Evolutionary conservation across 2,329 filamentous ascomycete species (phyloP), one percentile per base, ranked within the genome.

Genomic region (Botryotinia convoluta): DNA sequence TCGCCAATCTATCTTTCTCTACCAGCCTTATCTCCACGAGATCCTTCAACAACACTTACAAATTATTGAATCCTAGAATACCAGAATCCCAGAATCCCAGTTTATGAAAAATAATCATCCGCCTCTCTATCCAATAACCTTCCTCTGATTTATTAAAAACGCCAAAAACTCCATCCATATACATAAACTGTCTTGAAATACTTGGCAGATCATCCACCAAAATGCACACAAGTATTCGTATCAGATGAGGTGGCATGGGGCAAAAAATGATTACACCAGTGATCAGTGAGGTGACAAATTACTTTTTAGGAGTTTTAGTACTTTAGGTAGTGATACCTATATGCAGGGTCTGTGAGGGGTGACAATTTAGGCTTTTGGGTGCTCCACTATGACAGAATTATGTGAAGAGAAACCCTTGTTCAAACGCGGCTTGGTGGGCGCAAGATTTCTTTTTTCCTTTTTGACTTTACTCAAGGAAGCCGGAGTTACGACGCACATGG

Each of bases 121-220:
- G 29, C 18, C 26, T 32, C 45, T 39, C 14, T 16, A 42, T 68
- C 64, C 48, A 68, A 68, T 68, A 8, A 18, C 1, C 4, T 42
- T 10, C 1, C n/a, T 29, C n/a, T 32, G 37, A 42, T 68, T 32
- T 42, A 22, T 57, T 51, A 57, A 18, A 68, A 29, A 8, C 35
- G 18, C 32, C 44, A 29, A 42, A 54, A 39, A 9, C 26, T 37
- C 63, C 22, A 45, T 29, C n/a, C 35, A 42, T 68, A 14, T 32
- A 32, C 51, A 37, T 29, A 42, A 68, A 68, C 26, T 57, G 39
- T n/a, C 48, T 69, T 42, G 65, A 10, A 69, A 42, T 42, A 39
- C 60, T 42, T 57, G 20, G n/a, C 65, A 8, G 48, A 69, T 69
- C 74, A 1, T 80, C 81, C 44, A 79, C 77, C 51, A 42, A 35